These are phyloP conservation scores for Colletotrichum siamense DNA, from an alignment of 2,329 filamentous ascomycete genomes.

Conservation along the genomic window DNA sequence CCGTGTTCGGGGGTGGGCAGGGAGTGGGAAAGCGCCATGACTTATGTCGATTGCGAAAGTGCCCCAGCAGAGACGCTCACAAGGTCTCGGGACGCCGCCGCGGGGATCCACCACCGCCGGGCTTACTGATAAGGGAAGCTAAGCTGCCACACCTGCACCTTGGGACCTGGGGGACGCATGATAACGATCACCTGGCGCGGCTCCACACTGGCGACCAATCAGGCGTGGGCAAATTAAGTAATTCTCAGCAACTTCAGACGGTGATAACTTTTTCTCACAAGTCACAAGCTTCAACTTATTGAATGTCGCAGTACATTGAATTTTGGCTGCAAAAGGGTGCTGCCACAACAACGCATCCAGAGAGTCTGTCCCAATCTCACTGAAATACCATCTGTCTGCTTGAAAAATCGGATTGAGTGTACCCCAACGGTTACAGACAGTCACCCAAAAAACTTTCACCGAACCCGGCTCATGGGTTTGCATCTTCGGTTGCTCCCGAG, in stretches of 20 bases:
- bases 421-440: background rate
- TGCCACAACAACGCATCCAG: background rate
- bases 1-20: conserved; percentile 9
- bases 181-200: background rate
- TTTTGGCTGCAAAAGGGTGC: background rate
- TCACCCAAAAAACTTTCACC: background rate
- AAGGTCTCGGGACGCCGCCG: background rate
- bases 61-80: conserved; percentile 5
- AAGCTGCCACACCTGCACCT: background rate
- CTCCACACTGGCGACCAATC: conserved; percentile 9
- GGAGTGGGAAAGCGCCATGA: conserved; percentile 2
- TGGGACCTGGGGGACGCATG: conserved; percentile 8
- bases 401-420: background rate
- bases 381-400: background rate
- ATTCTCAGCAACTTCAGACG: conserved; percentile 20
- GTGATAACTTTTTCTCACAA: conserved; percentile 14
- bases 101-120: conserved; percentile 1
- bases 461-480: conserved; percentile 2
- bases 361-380: background rate
- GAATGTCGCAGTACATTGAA: background rate
- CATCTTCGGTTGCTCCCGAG: conserved; percentile 16
- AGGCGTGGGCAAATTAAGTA: conserved; percentile 10
- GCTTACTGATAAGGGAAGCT: conserved; percentile 16
- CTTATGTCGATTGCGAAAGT: conserved; percentile 16
- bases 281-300: conserved; percentile 10